Conservation (phyloP, 176 grass and related monocot genomes). For the Oryza meyeriana region DNA sequence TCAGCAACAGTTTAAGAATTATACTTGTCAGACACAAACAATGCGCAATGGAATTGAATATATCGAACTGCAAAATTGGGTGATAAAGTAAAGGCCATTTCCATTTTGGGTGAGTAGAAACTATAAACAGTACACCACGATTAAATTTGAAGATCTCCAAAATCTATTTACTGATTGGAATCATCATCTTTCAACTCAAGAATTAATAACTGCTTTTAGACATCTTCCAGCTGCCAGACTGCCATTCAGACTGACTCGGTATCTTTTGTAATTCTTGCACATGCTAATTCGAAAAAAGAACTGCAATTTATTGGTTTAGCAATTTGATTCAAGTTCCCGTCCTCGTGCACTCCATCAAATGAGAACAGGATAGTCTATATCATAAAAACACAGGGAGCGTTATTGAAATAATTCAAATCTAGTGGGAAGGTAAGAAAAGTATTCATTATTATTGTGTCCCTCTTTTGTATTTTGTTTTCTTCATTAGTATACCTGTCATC, state of each 20-base stretch:
- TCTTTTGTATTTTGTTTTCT: background rate
- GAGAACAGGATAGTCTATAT: background rate
- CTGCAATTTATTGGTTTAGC: background rate
- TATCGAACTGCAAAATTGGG: background rate
- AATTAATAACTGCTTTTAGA: background rate
- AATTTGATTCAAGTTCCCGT: background rate
- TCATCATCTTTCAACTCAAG: background rate
- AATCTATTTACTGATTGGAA: background rate
- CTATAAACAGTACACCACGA: background rate
- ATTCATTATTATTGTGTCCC: background rate
- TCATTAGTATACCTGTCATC: background rate
- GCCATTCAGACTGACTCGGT: background rate
- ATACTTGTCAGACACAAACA: background rate
- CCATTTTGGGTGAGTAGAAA: background rate
- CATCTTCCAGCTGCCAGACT: background rate
- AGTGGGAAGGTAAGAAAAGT: background rate
- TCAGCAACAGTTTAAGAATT: background rate
- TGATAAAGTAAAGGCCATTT: background rate
- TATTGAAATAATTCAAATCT: background rate
- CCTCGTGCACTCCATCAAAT: background rate
- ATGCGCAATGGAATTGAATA: conserved; percentile 7
- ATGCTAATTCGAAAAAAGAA: background rate
- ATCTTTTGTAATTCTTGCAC: background rate
- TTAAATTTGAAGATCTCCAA: background rate
- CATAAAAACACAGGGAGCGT: background rate